Evolutionary conservation across 257 asterid species (phyloP).

Genomic region (Fraxinus americana): DNA sequence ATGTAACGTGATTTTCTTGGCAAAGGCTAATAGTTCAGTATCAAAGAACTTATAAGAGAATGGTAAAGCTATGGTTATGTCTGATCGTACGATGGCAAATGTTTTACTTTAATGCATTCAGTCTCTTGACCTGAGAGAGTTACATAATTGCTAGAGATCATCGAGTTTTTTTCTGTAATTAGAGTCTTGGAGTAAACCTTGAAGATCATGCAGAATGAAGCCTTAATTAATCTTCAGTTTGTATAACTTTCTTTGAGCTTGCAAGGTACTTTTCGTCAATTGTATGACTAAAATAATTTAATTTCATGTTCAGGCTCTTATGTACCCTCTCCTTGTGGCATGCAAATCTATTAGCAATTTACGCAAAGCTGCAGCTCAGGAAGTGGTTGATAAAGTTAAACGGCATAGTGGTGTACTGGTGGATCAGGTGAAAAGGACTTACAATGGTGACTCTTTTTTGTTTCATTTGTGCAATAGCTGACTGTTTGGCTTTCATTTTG

Average conservation of each 20-base stretch:
- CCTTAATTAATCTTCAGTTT: conserved; percentile 8
- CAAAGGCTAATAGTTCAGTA: not conserved
- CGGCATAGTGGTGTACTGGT: conserved; percentile 95
- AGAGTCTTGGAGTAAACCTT: conserved; percentile 16
- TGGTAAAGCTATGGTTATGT: not conserved
- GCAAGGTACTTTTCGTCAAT: not conserved
- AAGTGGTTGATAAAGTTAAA: conserved; percentile 96
- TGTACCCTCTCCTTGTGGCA: conserved; percentile 99
- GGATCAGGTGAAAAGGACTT: conserved; percentile 66
- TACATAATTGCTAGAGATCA: not conserved
- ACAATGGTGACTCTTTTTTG: conserved; percentile 7
- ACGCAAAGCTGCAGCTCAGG: conserved; percentile 96
- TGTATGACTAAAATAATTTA: conserved; percentile 14
- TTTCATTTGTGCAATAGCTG: conserved; percentile 30
- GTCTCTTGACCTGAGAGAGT: not conserved
- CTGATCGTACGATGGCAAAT: not conserved
- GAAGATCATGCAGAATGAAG: conserved; percentile 16
- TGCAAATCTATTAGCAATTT: conserved; percentile 94
- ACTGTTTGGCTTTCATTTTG: conserved; percentile 32
- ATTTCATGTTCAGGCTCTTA: conserved; percentile 82
- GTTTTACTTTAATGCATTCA: not conserved
- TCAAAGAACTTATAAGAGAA: not conserved
- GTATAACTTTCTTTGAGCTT: conserved; percentile 16
- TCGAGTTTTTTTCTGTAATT: not conserved
- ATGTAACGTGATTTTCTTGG: conserved; percentile 3